Conservation (phyloP, 768 basidiomycete genomes). For the Naganishia friedmannii region DNA sequence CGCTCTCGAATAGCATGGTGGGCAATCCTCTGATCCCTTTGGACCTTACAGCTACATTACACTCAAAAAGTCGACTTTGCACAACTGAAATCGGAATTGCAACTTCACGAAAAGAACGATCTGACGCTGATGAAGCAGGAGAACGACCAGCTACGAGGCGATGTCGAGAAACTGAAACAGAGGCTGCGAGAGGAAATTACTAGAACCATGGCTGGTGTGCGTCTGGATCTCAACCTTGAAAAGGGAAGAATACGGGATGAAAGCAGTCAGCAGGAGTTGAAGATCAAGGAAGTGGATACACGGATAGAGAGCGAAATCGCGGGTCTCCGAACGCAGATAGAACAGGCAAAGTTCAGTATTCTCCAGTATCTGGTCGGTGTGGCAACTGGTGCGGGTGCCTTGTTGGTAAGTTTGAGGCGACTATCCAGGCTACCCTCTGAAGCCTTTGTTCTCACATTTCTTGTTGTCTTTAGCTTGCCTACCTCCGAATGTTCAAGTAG, state of each 20-base stretch:
- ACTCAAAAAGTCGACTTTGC: conserved; percentile 79
- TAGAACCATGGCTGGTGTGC: conserved; percentile 85
- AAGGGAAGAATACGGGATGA: conserved; percentile 90
- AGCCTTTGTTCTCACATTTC: not conserved
- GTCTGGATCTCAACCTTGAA: conserved; percentile 91
- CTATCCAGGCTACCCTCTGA: not conserved
- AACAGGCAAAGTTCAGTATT: conserved; percentile 54
- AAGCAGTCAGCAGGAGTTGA: conserved; percentile 81
- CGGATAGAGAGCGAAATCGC: conserved; percentile 95
- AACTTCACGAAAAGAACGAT: conserved; percentile 95
- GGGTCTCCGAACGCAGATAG: conserved; percentile 63
- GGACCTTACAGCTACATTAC: conserved; percentile 47
- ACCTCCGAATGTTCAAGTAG: conserved; percentile 34
- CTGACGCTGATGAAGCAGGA: conserved; percentile 91
- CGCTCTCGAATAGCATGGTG: too few relatives aligned
- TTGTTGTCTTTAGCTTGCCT: conserved; percentile 24
- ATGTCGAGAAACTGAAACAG: conserved; percentile 93
- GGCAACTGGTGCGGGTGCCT: conserved; percentile 49
- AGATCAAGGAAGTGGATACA: conserved; percentile 97
- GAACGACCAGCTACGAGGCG: conserved; percentile 83
- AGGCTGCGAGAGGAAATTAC: conserved; percentile 86
- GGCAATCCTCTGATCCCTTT: not conserved
- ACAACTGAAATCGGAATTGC: conserved; percentile 90
- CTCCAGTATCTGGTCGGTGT: conserved; percentile 54
- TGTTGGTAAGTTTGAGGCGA: conserved; percentile 45